These are phyloP conservation scores for Mimosa bimucronata DNA, from an alignment of 306 rosid species.

Conservation along the genomic window DNA sequence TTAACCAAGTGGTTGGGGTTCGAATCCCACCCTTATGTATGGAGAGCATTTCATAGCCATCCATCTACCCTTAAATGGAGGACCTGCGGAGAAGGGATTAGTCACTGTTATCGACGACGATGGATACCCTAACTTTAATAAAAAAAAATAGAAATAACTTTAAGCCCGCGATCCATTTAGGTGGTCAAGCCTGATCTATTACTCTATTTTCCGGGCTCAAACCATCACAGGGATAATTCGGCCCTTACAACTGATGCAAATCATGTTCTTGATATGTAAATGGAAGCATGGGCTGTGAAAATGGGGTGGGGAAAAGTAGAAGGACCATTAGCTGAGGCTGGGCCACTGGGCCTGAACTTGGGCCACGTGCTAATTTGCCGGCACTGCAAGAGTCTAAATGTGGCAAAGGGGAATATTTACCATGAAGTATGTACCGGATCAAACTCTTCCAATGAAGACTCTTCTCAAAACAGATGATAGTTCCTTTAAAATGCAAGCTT, in stretches of 20 bases:
- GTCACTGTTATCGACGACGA: too few relatives aligned
- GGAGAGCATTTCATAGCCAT: too few relatives aligned
- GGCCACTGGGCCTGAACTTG: background rate
- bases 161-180: background rate
- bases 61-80: too few relatives aligned
- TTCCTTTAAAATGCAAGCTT: background rate
- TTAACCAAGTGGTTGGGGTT: too few relatives aligned
- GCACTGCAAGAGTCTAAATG: background rate
- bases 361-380: background rate
- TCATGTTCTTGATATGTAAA: background rate
- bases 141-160: background rate
- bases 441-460: background rate
- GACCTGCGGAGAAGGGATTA: too few relatives aligned
- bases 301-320: too few relatives aligned
- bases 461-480: background rate
- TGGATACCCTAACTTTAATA: too few relatives aligned
- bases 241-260: too few relatives aligned
- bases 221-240: too few relatives aligned
- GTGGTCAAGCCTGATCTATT: background rate
- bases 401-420: background rate
- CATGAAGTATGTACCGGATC: background rate
- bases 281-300: too few relatives aligned
- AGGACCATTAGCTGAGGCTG: background rate
- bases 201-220: too few relatives aligned
- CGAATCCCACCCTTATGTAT: too few relatives aligned